Percentiles rank a stretch among this genome's conserved stretches.
These are phyloP conservation scores for Sphaerulina musiva DNA, from an alignment of 2,329 filamentous ascomycete genomes.

Conservation along the genomic window DNA sequence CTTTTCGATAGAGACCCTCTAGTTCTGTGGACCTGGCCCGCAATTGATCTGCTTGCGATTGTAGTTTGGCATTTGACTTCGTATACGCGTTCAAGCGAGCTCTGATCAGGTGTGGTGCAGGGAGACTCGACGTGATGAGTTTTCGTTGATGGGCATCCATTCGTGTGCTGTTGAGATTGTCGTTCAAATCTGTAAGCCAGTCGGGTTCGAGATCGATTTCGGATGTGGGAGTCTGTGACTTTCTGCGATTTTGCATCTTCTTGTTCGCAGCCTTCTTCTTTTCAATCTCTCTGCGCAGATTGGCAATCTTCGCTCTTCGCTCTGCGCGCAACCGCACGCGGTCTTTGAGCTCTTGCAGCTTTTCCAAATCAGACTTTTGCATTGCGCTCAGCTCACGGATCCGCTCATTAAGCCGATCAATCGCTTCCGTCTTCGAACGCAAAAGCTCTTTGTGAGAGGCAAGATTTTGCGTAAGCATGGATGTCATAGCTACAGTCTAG, in stretches of 20 bases:
- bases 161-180: slow-evolving; percentile 8
- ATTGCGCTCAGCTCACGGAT: slow-evolving; percentile 74
- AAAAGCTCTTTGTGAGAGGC: slow-evolving; percentile 74
- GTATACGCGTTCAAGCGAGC: slow-evolving; percentile 68
- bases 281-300: slow-evolving; percentile 65
- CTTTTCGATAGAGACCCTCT: slow-evolving; percentile 78
- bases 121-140: slow-evolving; percentile 25
- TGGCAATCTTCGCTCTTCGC: slow-evolving; percentile 64
- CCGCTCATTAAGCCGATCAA: slow-evolving; percentile 73
- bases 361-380: slow-evolving; percentile 68
- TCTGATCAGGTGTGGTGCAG: slow-evolving; percentile 42
- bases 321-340: slow-evolving; percentile 59
- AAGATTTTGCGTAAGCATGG: slow-evolving; percentile 72
- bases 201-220: slow-evolving; percentile 27
- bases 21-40: slow-evolving; percentile 75
- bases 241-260: slow-evolving; percentile 45
- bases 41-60: slow-evolving; percentile 62
- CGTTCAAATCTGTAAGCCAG: slow-evolving; percentile 34
- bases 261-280: slow-evolving; percentile 16
- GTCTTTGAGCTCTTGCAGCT: slow-evolving; percentile 63
- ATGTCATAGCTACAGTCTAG: slow-evolving; percentile 61
- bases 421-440: slow-evolving; percentile 71
- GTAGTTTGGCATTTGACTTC: slow-evolving; percentile 63
- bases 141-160: slow-evolving; percentile 19
- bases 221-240: slow-evolving; percentile 22